These are phyloP conservation scores for Ampelomyces quisqualis DNA, from an alignment of 2,329 filamentous ascomycete genomes.

Conservation along the genomic window DNA sequence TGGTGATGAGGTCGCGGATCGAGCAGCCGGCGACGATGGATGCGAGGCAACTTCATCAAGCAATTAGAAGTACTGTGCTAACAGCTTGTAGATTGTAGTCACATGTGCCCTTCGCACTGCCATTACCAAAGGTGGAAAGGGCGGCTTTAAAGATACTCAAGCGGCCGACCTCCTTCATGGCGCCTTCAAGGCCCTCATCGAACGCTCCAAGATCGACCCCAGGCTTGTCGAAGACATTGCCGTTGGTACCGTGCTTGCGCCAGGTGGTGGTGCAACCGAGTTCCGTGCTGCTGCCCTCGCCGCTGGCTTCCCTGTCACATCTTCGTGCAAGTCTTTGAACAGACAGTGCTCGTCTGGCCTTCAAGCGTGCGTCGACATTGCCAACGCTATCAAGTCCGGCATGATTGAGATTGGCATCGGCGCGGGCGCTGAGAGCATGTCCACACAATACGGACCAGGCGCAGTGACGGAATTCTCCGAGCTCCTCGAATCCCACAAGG, in stretches of 20 bases:
- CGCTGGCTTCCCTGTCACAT: slow-evolving; percentile 82
- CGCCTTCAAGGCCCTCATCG: slow-evolving; percentile 76
- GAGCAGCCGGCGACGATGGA: no score
- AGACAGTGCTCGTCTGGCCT: slow-evolving; percentile 92
- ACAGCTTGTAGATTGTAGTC: slow-evolving; percentile 65
- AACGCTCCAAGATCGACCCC: slow-evolving; percentile 86
- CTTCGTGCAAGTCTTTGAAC: slow-evolving; percentile 87
- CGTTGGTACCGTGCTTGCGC: slow-evolving; percentile 86
- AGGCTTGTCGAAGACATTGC: slow-evolving; percentile 86
- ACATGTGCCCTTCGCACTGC: slow-evolving; percentile 89
- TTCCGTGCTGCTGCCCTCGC: slow-evolving; percentile 90
- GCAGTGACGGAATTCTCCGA: slow-evolving; percentile 94
- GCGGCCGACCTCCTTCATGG: slow-evolving; percentile 83
- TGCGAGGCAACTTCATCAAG: no score
- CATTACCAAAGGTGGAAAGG: slow-evolving; percentile 90
- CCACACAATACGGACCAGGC: slow-evolving; percentile 79
- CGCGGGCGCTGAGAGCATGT: slow-evolving; percentile 97
- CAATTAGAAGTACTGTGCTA: background rate
- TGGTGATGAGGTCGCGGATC: background rate
- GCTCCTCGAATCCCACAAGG: slow-evolving; percentile 74
- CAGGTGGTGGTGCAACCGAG: slow-evolving; percentile 92
- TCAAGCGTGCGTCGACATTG: slow-evolving; percentile 89
- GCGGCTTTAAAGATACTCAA: slow-evolving; percentile 91
- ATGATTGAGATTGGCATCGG: slow-evolving; percentile 97
- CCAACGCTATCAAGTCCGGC: slow-evolving; percentile 84